Conservation (phyloP, 23 red algal species). For the Gracilaria gracilis region DNA sequence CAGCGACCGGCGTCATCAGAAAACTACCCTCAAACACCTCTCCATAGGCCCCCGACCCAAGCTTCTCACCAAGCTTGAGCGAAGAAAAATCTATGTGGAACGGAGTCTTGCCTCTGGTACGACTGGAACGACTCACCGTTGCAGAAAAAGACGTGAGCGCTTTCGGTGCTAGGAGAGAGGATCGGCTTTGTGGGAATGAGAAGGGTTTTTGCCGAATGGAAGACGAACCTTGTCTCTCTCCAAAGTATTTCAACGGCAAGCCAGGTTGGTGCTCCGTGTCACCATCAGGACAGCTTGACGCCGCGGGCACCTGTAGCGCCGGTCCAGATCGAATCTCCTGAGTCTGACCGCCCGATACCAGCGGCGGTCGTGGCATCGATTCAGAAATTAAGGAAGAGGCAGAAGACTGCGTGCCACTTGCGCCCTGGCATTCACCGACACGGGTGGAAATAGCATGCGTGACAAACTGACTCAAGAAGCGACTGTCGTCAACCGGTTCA, state of each 20-base stretch:
- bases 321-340: background rate
- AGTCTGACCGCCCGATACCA: background rate
- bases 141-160: background rate
- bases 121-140: slow-evolving; percentile 4
- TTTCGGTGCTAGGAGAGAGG: background rate
- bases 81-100: slow-evolving; percentile 86
- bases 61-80: slow-evolving; percentile 66
- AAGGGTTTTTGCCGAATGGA: background rate
- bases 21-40: slow-evolving; percentile 76
- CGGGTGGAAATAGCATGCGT: background rate
- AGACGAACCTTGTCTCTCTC: background rate
- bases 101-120: slow-evolving; percentile 18
- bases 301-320: background rate
- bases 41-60: slow-evolving; percentile 84
- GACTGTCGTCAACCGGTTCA: slow-evolving; percentile 18
- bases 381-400: background rate
- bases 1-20: slow-evolving; percentile 82
- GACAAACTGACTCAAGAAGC: slow-evolving; percentile 21
- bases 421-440: background rate
- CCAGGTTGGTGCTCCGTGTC: background rate
- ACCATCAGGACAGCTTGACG: background rate
- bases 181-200: background rate
- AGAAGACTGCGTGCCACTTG: background rate
- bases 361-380: background rate
- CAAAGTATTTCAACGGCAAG: background rate